These are phyloP conservation scores for Alternaria viburni DNA, from an alignment of 2,329 filamentous ascomycete genomes.

Conservation along the genomic window DNA sequence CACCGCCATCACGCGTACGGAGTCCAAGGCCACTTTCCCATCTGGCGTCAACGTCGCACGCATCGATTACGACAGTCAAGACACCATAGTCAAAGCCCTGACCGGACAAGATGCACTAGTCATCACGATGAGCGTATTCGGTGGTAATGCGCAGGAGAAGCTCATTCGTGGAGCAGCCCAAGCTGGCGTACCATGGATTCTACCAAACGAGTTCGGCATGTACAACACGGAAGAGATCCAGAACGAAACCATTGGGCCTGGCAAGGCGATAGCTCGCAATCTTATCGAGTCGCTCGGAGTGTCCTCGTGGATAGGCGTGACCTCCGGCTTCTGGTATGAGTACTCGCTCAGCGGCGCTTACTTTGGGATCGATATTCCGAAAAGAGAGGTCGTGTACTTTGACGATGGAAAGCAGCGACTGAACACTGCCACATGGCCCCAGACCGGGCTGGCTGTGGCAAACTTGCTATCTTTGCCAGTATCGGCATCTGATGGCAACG, in stretches of 20 bases:
- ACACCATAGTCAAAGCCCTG: conserved; percentile 45
- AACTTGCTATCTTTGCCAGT: conserved; percentile 42
- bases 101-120: conserved; percentile 48
- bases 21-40: conserved; percentile 52
- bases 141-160: conserved; percentile 33
- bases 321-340: conserved; percentile 47
- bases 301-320: conserved; percentile 32
- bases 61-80: conserved; percentile 58
- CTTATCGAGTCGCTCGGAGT: conserved; percentile 31
- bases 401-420: conserved; percentile 39
- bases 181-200: conserved; percentile 47
- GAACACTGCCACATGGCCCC: conserved; percentile 41
- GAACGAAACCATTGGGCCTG: conserved; percentile 8
- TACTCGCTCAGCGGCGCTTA: conserved; percentile 40
- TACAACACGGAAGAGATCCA: conserved; percentile 32
- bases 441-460: conserved; percentile 43
- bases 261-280: conserved; percentile 15
- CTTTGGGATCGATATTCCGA: conserved; percentile 46
- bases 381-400: conserved; percentile 35
- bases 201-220: conserved; percentile 49
- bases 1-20: conserved; percentile 58
- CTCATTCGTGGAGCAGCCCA: conserved; percentile 46
- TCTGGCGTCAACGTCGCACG: conserved; percentile 47
- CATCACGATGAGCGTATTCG: conserved; percentile 45
- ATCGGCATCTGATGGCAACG: conserved; percentile 5